A percentile compares a stretch with the other conserved stretches of the same genome.
These are phyloP conservation scores for Phyllachora maydis DNA, from an alignment of 2,329 filamentous ascomycete genomes.

Conservation along the genomic window DNA sequence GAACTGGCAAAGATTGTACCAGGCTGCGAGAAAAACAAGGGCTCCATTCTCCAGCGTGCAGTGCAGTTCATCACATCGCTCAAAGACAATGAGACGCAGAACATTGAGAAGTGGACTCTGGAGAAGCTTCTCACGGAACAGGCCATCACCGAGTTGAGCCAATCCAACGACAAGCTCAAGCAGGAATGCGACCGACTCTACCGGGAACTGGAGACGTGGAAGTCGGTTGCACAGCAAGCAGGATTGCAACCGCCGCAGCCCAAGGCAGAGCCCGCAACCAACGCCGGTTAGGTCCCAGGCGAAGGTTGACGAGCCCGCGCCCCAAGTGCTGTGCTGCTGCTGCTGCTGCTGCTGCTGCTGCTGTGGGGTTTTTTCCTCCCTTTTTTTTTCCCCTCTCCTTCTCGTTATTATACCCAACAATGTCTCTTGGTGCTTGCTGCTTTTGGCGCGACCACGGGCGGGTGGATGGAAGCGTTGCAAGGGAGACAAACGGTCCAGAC, in stretches of 20 bases:
- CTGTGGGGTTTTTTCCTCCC: too few species aligned
- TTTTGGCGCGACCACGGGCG: too few species aligned
- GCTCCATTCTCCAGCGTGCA: slow-evolving; percentile 80
- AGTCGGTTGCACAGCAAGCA: slow-evolving; percentile 42
- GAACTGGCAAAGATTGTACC: slow-evolving; percentile 95
- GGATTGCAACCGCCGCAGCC: slow-evolving; percentile 24
- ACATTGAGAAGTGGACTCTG: slow-evolving; percentile 84
- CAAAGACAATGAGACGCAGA: slow-evolving; percentile 83
- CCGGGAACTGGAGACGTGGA: slow-evolving; percentile 62
- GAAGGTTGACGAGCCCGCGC: too few species aligned
- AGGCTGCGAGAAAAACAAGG: slow-evolving; percentile 97
- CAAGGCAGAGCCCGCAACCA: too few species aligned
- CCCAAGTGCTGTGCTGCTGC: too few species aligned
- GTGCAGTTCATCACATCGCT: slow-evolving; percentile 89
- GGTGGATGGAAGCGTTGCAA: too few species aligned
- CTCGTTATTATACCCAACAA: too few species aligned
- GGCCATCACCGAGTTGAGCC: slow-evolving; percentile 70
- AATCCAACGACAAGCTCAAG: slow-evolving; percentile 75
- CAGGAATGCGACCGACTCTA: slow-evolving; percentile 59
- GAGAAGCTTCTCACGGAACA: slow-evolving; percentile 83
- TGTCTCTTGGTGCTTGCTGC: too few species aligned
- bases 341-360: too few species aligned
- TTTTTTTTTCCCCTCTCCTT: too few species aligned
- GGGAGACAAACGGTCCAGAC: too few species aligned
- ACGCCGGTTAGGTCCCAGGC: too few species aligned